Evolutionary conservation across 2,329 filamentous ascomycete species (phyloP).

Genomic region (Trichoderma simmonsii): DNA sequence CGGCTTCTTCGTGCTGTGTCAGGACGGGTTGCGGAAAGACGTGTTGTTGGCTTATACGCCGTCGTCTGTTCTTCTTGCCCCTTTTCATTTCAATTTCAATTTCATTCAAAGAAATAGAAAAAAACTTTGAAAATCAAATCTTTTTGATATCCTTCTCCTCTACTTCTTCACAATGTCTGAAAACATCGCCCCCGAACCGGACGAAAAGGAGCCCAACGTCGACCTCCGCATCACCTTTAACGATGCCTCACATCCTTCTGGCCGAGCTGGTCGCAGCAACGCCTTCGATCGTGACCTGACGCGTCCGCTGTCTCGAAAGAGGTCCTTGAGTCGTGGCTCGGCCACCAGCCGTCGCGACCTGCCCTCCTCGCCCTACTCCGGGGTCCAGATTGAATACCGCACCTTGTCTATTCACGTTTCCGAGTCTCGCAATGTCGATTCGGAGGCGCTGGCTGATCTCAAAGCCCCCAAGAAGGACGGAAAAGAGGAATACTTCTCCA

Average conservation of each 20-base stretch:
- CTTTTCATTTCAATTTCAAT: background rate
- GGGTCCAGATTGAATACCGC: conserved; percentile 40
- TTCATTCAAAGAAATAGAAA: background rate
- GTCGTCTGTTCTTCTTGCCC: background rate
- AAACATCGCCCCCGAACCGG: conserved; percentile 21
- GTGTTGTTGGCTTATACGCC: background rate
- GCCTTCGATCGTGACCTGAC: conserved; percentile 16
- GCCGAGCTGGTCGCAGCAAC: conserved; percentile 20
- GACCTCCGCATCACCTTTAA: conserved; percentile 28
- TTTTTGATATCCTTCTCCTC: background rate
- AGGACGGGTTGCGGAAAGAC: background rate
- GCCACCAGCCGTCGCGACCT: conserved; percentile 25
- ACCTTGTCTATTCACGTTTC: conserved; percentile 40
- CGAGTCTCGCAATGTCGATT: conserved; percentile 34
- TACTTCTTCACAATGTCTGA: conserved; percentile 22
- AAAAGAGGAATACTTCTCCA: conserved; percentile 42
- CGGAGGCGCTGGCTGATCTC: conserved; percentile 21
- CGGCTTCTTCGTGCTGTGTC: background rate
- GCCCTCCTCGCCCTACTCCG: conserved; percentile 34
- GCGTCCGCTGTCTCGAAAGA: conserved; percentile 25
- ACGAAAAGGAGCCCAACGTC: conserved; percentile 25
- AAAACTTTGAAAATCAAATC: conserved; percentile 2
- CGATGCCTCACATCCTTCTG: conserved; percentile 23
- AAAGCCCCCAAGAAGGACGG: conserved; percentile 33
- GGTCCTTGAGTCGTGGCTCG: conserved; percentile 25